Base-by-base conservation (phyloP, 495 filamentous ascomycete genomes). In the Aspergillus incahuasiensis region DNA sequence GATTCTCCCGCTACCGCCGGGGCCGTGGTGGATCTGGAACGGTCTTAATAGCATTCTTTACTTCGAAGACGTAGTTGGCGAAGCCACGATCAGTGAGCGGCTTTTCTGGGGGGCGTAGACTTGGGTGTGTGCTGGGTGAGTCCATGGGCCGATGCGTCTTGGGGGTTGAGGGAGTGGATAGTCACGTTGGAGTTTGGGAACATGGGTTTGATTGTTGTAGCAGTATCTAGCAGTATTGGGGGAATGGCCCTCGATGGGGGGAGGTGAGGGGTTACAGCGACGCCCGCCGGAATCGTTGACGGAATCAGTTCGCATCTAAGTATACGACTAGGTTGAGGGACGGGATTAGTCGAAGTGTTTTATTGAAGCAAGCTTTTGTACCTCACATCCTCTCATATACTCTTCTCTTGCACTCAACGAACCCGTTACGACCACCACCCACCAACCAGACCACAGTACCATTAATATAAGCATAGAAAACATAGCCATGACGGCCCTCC, bases 331-430 rank as follows among this genome's bases (percentile, higher is more conserved):
- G n/a, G n/a, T 40, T 16, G 13, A 40, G 5, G 7, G 38, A 40
- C 16, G 5, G 8, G 9, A 5, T 50, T 16, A n/a, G 22, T 15
- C 21, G 30, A 50, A 50, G 34, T 22, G n/a, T 50, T 30, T 25
- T 50, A 35, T 34, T 50, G 30, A 50, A 50, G 48, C 48, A 50
- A 50, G 48, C 48, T 50, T 50, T 35, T 49, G 48, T 49, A 50
- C 34, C 48, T 50, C 48, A 49, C 28, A 30, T 38, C n/a, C 38
- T 4, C 38, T 40, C 13, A 18, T 40, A 40, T 40, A 18, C 38
- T 40, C 41, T 44, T 44, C 43, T 15, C 43, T 46, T 24, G 12
- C 43, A n/a, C 19, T 16, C 20, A 13, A 40, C 6, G 12, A 15
- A 28, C 25, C 20, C 21, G 4, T 40, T n/a, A 2, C 38, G 4